These are phyloP conservation scores for Saitozyma podzolica DNA, from an alignment of 768 basidiomycete genomes.

Conservation along the genomic window DNA sequence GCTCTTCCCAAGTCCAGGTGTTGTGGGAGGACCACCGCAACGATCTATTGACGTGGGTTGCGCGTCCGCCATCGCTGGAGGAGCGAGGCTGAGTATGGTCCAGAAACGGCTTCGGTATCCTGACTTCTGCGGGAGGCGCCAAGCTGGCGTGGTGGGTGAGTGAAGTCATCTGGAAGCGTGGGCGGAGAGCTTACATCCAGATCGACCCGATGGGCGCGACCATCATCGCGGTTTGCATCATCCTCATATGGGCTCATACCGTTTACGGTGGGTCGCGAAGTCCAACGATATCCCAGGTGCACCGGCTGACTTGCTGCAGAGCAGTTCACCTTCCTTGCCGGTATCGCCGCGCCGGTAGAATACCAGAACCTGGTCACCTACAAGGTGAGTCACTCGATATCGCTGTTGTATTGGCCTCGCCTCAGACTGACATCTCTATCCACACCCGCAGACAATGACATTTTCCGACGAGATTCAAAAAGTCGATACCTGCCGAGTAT, in stretches of 20 bases:
- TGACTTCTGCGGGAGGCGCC: conserved; percentile 53
- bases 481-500: conserved; percentile 89
- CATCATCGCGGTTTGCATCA: conserved; percentile 58
- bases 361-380: conserved; percentile 86
- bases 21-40: conserved; percentile 97
- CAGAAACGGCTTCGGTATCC: conserved; percentile 53
- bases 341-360: conserved; percentile 86
- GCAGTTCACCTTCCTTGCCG: conserved; percentile 84
- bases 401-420: too few species aligned
- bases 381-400: conserved; percentile 56
- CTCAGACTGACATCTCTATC: not conserved
- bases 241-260: conserved; percentile 72
- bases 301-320: conserved; percentile 27
- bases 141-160: conserved; percentile 54
- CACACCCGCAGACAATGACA: conserved; percentile 61
- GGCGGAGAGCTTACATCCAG: conserved; percentile 10
- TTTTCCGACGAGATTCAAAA: conserved; percentile 82
- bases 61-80: not conserved
- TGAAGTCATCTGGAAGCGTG: conserved; percentile 59
- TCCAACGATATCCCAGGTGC: not conserved
- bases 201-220: conserved; percentile 51
- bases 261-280: conserved; percentile 57
- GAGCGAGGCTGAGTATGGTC: not conserved
- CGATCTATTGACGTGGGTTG: conserved; percentile 75
- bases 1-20: conserved; percentile 88